Percentiles rank a stretch among this genome's conserved stretches.
Conservation (phyloP, 1,284 basidiomycete species). For the Boletus semigastroideus region DNA sequence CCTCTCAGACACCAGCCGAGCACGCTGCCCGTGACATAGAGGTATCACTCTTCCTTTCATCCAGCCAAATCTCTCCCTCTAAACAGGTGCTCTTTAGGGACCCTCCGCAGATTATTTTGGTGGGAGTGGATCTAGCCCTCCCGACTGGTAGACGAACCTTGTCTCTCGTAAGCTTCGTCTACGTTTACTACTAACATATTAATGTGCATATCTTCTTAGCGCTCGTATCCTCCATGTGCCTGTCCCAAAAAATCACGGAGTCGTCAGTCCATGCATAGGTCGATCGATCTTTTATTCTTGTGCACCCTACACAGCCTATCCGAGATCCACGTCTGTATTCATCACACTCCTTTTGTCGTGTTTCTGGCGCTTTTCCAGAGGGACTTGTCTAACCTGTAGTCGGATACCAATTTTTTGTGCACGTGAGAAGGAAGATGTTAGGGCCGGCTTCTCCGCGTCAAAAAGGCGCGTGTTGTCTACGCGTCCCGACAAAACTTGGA, state of each 20-base stretch:
- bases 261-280: conserved; percentile 11
- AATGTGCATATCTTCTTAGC: conserved; percentile 7
- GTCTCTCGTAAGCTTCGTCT: conserved; percentile 13
- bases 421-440: conserved; percentile 13
- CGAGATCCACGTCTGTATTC: conserved; percentile 5
- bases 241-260: conserved; percentile 10
- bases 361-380: conserved; percentile 4
- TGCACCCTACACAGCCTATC: conserved; percentile 8
- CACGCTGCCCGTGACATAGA: conserved; percentile 1
- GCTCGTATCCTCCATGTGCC: neutral
- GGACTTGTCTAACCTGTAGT: conserved; percentile 10
- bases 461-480: conserved; percentile 9
- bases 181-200: conserved; percentile 1
- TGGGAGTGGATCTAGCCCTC: conserved; percentile 11
- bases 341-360: conserved; percentile 8
- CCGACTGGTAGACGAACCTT: conserved; percentile 27
- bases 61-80: neutral
- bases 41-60: conserved; percentile 12
- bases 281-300: conserved; percentile 8
- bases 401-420: neutral
- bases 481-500: conserved; percentile 15
- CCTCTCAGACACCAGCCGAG: conserved; percentile 15
- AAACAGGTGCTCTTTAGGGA: conserved; percentile 7
- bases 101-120: conserved; percentile 22
- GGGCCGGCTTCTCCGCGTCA: conserved; percentile 32